Evolutionary conservation across 257 asterid genomes (phyloP).

Genomic region (Plantago elongata): DNA sequence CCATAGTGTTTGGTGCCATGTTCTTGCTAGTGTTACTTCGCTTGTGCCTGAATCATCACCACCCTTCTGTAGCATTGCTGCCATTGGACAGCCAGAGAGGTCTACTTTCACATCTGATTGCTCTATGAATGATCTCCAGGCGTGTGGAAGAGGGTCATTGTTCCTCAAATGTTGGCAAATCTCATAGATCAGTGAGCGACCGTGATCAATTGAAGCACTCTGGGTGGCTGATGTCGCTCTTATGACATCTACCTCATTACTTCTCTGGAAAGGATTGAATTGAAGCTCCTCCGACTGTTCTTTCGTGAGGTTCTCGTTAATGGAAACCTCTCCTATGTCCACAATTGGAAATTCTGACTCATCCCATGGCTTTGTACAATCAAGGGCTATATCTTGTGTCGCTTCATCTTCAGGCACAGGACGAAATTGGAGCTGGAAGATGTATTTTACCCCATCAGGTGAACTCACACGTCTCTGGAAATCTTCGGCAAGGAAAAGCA

Average conservation of each 20-base stretch:
- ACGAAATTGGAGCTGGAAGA: conserved; percentile 65
- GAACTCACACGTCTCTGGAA: conserved; percentile 60
- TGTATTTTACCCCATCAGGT: conserved; percentile 50
- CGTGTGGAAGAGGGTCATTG: conserved; percentile 67
- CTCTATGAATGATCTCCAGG: conserved; percentile 74
- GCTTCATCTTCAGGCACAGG: conserved; percentile 52
- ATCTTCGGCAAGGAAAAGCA: conserved; percentile 74
- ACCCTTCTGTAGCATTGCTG: conserved; percentile 25
- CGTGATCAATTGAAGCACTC: conserved; percentile 88
- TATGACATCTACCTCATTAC: conserved; percentile 67
- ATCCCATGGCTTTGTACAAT: conserved; percentile 84
- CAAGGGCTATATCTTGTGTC: conserved; percentile 48
- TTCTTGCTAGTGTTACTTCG: conserved; percentile 52
- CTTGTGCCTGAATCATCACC: conserved; percentile 6
- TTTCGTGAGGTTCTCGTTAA: conserved; percentile 48
- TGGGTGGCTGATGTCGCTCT: conserved; percentile 69
- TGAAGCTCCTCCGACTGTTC: conserved; percentile 62
- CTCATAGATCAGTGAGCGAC: conserved; percentile 71
- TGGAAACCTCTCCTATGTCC: conserved; percentile 56
- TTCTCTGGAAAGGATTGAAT: conserved; percentile 66
- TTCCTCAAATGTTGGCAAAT: conserved; percentile 81
- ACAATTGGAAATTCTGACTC: conserved; percentile 52
- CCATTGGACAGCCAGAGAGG: conserved; percentile 77
- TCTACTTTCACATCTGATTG: conserved; percentile 82
- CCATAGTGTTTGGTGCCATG: conserved; percentile 62